These are phyloP conservation scores for Amanita jacksonii DNA, from an alignment of 768 basidiomycete species.

Conservation along the genomic window DNA sequence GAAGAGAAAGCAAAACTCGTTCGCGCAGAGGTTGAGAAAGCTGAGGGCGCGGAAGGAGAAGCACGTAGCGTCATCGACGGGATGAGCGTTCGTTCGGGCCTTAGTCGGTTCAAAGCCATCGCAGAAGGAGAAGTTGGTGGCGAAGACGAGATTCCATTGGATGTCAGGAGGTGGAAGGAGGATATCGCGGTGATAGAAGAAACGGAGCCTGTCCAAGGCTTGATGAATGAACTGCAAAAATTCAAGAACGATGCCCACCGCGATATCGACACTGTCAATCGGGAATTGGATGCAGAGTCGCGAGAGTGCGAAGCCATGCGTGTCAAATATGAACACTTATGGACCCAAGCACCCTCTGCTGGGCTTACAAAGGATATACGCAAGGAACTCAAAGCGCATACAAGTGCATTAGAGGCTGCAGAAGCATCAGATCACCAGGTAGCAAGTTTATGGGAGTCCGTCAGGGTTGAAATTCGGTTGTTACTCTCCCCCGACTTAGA, in stretches of 20 bases:
- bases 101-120: slow-evolving; percentile 62
- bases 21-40: slow-evolving; percentile 79
- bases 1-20: slow-evolving; percentile 97
- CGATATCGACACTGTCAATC: slow-evolving; percentile 52
- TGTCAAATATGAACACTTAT: slow-evolving; percentile 78
- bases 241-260: slow-evolving; percentile 48
- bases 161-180: slow-evolving; percentile 64
- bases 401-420: slow-evolving; percentile 66
- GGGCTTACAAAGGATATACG: slow-evolving; percentile 60
- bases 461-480: slow-evolving; percentile 53
- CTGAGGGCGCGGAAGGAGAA: slow-evolving; percentile 77
- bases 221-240: slow-evolving; percentile 47
- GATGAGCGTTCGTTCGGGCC: slow-evolving; percentile 65
- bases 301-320: slow-evolving; percentile 84
- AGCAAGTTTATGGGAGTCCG: slow-evolving; percentile 57
- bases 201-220: slow-evolving; percentile 53
- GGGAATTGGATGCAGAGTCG: slow-evolving; percentile 73
- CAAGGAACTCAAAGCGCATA: slow-evolving; percentile 71
- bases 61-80: slow-evolving; percentile 70
- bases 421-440: slow-evolving; percentile 74
- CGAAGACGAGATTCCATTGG: slow-evolving; percentile 58
- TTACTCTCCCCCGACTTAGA: slow-evolving; percentile 54
- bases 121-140: slow-evolving; percentile 54
- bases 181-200: slow-evolving; percentile 66
- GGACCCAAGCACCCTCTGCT: slow-evolving; percentile 81